A percentile compares a stretch with the other conserved stretches of the same genome.
Evolutionary conservation across 164 flowering plant species (phyloP).

Genomic region (Vitis rupestris): DNA sequence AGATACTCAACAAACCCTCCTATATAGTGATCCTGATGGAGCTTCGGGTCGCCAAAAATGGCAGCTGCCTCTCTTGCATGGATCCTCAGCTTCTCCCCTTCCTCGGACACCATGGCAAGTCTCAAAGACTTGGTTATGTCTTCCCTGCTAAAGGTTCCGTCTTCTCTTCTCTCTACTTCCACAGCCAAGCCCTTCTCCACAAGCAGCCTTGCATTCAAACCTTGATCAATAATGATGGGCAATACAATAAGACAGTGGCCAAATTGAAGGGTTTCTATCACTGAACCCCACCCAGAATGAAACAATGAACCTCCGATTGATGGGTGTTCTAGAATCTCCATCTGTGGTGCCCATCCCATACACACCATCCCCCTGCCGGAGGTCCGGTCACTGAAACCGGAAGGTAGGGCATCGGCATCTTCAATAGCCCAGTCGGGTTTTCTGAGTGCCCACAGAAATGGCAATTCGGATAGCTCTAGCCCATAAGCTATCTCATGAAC

Average conservation of each 20-base stretch:
- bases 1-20: constrained; percentile 22
- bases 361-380: constrained; percentile 27
- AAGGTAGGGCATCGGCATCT: constrained; percentile 20
- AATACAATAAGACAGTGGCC: constrained; percentile 33
- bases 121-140: constrained; percentile 30
- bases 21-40: constrained; percentile 23
- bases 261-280: constrained; percentile 26
- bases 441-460: constrained; percentile 31
- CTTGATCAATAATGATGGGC: constrained; percentile 32
- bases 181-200: constrained; percentile 37
- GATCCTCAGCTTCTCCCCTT: constrained; percentile 20
- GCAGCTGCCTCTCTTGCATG: constrained; percentile 11
- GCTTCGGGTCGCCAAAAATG: constrained; percentile 18
- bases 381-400: constrained; percentile 23
- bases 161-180: constrained; percentile 39
- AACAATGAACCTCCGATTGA: constrained; percentile 38
- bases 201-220: constrained; percentile 31
- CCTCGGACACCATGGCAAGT: constrained; percentile 31
- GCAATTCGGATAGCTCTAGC: constrained; percentile 24
- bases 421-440: constrained; percentile 17
- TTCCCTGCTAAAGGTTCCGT: constrained; percentile 34
- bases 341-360: constrained; percentile 45
- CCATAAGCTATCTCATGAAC: constrained; percentile 29
- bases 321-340: constrained; percentile 33
- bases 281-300: constrained; percentile 37